These are phyloP conservation scores for Aspergillus quadricinctus DNA, from an alignment of 2,329 filamentous ascomycete genomes.

Conservation along the genomic window DNA sequence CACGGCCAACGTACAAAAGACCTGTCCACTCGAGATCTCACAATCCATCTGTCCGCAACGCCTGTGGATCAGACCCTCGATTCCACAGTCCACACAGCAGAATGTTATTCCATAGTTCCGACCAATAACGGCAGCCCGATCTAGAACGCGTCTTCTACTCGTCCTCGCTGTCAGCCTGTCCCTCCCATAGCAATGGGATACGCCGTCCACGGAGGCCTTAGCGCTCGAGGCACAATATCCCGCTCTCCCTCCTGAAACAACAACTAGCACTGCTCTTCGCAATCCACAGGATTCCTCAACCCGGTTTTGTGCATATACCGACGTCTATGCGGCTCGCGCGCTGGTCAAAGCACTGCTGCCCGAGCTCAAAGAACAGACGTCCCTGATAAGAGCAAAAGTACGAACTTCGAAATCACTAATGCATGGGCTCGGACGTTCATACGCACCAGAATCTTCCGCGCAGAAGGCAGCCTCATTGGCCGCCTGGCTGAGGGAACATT, in stretches of 20 bases:
- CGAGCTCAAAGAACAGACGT: background rate
- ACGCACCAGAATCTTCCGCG: slow-evolving; percentile 9
- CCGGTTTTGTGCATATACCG: slow-evolving; percentile 21
- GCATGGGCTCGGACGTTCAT: slow-evolving; percentile 23
- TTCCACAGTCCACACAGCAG: background rate
- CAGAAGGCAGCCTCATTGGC: slow-evolving; percentile 16
- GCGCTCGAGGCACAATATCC: slow-evolving; percentile 25
- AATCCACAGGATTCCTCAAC: slow-evolving; percentile 11
- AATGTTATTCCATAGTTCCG: background rate
- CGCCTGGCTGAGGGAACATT: slow-evolving; percentile 8
- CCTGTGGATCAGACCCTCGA: background rate
- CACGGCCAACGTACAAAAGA: background rate
- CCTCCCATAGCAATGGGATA: slow-evolving; percentile 14
- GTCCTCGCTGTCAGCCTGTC: slow-evolving; percentile 9
- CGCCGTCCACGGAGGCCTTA: slow-evolving; percentile 18
- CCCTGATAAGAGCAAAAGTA: background rate
- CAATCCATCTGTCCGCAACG: background rate
- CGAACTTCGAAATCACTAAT: slow-evolving; percentile 7
- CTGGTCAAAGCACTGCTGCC: slow-evolving; percentile 13
- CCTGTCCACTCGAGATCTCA: background rate
- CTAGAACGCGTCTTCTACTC: slow-evolving; percentile 5
- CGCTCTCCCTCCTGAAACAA: slow-evolving; percentile 8
- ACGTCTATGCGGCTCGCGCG: slow-evolving; percentile 22
- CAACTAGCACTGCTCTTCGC: slow-evolving; percentile 16
- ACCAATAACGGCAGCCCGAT: background rate